These are phyloP conservation scores for Sporothrix brunneoviolacea DNA, from an alignment of 2,329 filamentous ascomycete genomes.

Conservation along the genomic window DNA sequence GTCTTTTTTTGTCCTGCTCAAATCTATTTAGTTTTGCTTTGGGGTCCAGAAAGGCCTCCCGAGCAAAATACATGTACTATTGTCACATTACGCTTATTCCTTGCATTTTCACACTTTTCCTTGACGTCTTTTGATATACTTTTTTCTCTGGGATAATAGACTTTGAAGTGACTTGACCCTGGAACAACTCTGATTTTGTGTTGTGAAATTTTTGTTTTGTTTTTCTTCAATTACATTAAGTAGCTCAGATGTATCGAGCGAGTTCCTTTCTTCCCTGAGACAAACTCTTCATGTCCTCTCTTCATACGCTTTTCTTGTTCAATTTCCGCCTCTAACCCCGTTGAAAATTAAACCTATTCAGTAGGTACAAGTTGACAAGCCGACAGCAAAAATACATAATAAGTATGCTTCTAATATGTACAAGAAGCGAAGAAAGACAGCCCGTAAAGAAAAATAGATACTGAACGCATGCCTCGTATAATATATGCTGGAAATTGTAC, in stretches of 20 bases:
- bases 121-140: not conserved
- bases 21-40: slow-evolving; percentile 12
- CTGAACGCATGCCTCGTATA: not conserved
- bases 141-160: slow-evolving; percentile 5
- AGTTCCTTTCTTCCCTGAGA: no score
- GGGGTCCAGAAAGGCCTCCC: slow-evolving; percentile 9
- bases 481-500: no score
- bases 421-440: slow-evolving; percentile 10
- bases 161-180: not conserved
- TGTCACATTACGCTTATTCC: slow-evolving; percentile 34
- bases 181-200: not conserved
- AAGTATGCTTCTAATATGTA: slow-evolving; percentile 13
- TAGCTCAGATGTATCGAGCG: no score
- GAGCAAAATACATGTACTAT: slow-evolving; percentile 42
- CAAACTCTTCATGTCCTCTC: no score
- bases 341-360: no score
- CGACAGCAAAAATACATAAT: not conserved
- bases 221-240: not conserved
- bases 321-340: no score
- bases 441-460: not conserved
- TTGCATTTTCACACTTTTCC: slow-evolving; percentile 6
- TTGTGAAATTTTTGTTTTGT: not conserved
- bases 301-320: no score
- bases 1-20: slow-evolving; percentile 7
- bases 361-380: not conserved